Evolutionary conservation across 768 basidiomycete genomes (phyloP), one percentile per base, ranked within the genome.

Genomic region (Hortiboletus flavorubellus): DNA sequence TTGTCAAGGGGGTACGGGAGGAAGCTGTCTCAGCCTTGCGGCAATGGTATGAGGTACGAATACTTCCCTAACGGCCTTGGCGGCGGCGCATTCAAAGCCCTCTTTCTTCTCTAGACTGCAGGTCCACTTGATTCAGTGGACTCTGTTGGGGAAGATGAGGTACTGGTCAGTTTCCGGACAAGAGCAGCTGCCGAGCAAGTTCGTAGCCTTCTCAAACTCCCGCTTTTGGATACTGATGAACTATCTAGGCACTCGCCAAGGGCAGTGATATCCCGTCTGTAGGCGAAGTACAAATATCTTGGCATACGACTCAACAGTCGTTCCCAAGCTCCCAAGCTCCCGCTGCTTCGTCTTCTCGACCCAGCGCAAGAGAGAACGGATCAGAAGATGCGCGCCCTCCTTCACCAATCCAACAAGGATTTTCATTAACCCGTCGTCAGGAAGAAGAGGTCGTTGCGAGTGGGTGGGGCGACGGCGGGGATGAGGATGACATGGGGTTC

Each of bases 161-260:
- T 86, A 33, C 60, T 91, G 6, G 85, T 91, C 5, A 63, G 81
- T 23, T 93, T 94, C 78, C 83, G 78, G 63, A 84, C 81, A 40
- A 82, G 91, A 52, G 75, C 77, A 29, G 85, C 79, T 23, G 91
- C 92, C 12, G 91, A 93, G 70, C 86, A 87, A 79, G 90, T 89
- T 61, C 33, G 75, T 65, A n/a, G 29, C 35, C 42, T 34, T 23
- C 30, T 59, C 48, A 21, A 18, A 49, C 37, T 14, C 15, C 57
- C 35, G 31, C 15, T 34, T 39, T 18, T 46, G 23, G 45, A 43
- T 50, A 34, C 51, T 65, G 9, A 68, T 53, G 35, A 47, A 37
- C 42, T 53, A 56, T 55, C 7, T 56, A 91, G 87, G 90, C 84
- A 18, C 70, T 92, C 4, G 80, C 86, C 40, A 91, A 90, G 68